These are phyloP conservation scores for Cyclanthera cordifolia DNA, from an alignment of 306 rosid species.

Conservation along the genomic window DNA sequence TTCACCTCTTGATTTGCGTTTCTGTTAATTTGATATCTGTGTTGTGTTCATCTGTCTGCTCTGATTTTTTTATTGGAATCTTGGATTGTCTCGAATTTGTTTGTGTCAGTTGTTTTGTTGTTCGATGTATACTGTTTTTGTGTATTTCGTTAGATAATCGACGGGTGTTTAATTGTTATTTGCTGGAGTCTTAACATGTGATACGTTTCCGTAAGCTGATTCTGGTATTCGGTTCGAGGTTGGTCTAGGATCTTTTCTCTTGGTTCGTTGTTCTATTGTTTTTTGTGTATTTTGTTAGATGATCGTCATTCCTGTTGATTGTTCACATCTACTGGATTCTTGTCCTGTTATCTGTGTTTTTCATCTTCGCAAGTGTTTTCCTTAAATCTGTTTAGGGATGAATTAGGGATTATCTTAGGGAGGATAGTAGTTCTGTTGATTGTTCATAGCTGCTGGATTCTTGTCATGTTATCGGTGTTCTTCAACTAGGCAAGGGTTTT, in stretches of 20 bases:
- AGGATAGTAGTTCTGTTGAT: no score
- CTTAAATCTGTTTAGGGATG: not conserved
- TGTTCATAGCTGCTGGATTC: no score
- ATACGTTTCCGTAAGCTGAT: no score
- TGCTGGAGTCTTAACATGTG: not conserved
- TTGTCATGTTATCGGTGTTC: no score
- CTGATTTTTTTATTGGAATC: not conserved
- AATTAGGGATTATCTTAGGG: not conserved
- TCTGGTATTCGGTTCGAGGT: not conserved
- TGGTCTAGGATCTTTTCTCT: not conserved
- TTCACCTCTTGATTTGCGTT: not conserved
- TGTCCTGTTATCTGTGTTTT: not conserved
- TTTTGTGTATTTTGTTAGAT: not conserved
- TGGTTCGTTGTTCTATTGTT: not conserved
- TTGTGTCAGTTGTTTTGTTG: not conserved
- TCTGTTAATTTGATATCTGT: not conserved
- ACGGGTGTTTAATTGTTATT: not conserved
- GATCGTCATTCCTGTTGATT: not conserved
- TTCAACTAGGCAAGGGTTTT: no score
- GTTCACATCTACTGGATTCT: not conserved
- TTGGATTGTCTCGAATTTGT: not conserved
- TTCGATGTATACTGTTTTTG: not conserved
- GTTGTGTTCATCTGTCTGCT: no score
- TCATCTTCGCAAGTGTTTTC: not conserved
- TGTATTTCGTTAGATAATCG: not conserved